Conservation (phyloP, 2,329 filamentous ascomycete genomes). For the Chaetomiaceae sp. region DNA sequence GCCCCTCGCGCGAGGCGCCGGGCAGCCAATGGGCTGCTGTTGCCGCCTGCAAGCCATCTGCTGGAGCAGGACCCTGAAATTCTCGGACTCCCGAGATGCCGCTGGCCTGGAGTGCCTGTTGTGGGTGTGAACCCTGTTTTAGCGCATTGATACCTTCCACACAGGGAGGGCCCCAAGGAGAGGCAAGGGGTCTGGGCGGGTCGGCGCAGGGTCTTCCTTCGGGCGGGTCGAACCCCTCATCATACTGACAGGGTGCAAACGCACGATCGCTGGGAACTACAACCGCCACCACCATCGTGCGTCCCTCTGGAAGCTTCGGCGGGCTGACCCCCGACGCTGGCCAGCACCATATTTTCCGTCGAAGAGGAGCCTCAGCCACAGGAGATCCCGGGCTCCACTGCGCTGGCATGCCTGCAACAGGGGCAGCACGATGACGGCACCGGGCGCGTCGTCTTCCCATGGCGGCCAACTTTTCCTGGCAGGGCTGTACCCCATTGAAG, state of each 20-base stretch:
- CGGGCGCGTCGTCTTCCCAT: not conserved
- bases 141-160: no score
- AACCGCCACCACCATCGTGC: not conserved
- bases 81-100: conserved; percentile 18
- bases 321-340: not conserved
- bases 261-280: not conserved
- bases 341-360: no score
- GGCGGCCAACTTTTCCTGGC: not conserved
- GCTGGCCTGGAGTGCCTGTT: conserved; percentile 19
- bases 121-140: conserved; percentile 23
- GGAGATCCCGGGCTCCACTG: no score
- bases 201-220: conserved; percentile 5
- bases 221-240: conserved; percentile 3
- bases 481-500: no score
- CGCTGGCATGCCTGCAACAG: not conserved
- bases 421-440: conserved; percentile 12
- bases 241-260: not conserved
- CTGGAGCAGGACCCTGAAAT: conserved; percentile 25
- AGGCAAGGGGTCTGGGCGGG: not conserved
- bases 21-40: conserved; percentile 16
- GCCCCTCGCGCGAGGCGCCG: not conserved
- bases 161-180: no score
- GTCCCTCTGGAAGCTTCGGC: not conserved
- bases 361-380: no score
- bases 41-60: conserved; percentile 21